Percentiles rank a stretch among this genome's conserved stretches.
Evolutionary conservation across 768 basidiomycete species (phyloP).

Genomic region (Leccinum imitatum): DNA sequence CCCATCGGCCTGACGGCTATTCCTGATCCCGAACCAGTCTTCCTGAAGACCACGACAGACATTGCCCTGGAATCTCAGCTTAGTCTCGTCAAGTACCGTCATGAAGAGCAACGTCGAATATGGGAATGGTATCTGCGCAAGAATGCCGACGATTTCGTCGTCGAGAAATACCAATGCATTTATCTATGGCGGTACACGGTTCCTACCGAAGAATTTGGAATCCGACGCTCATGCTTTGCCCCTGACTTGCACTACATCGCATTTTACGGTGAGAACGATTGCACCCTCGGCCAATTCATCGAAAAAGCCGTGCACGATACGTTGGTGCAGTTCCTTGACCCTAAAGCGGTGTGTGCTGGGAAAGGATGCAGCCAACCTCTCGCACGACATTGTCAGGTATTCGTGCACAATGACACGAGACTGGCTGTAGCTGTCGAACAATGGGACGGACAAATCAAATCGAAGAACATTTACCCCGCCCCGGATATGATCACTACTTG

Average conservation of each 20-base stretch:
- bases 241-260: slow-evolving; percentile 71
- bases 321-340: slow-evolving; percentile 65
- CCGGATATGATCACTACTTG: slow-evolving; percentile 87
- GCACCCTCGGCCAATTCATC: slow-evolving; percentile 91
- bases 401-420: slow-evolving; percentile 83
- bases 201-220: slow-evolving; percentile 66
- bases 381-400: slow-evolving; percentile 85
- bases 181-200: slow-evolving; percentile 76
- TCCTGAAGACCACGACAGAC: slow-evolving; percentile 62
- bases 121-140: slow-evolving; percentile 96
- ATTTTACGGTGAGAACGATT: slow-evolving; percentile 92
- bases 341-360: slow-evolving; percentile 74
- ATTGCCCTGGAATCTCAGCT: slow-evolving; percentile 75
- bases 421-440: slow-evolving; percentile 86
- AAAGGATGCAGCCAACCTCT: slow-evolving; percentile 83
- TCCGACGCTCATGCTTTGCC: slow-evolving; percentile 73
- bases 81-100: slow-evolving; percentile 69
- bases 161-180: slow-evolving; percentile 92
- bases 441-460: slow-evolving; percentile 78
- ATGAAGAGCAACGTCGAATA: slow-evolving; percentile 83
- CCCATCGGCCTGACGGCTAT: slow-evolving; percentile 25
- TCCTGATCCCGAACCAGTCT: slow-evolving; percentile 40
- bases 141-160: slow-evolving; percentile 81
- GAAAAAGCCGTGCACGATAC: slow-evolving; percentile 74
- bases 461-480: slow-evolving; percentile 52